Evolutionary conservation across 2,329 filamentous ascomycete species (phyloP), one percentile per base, ranked within the genome.

Genomic region (Ophiostoma montium): DNA sequence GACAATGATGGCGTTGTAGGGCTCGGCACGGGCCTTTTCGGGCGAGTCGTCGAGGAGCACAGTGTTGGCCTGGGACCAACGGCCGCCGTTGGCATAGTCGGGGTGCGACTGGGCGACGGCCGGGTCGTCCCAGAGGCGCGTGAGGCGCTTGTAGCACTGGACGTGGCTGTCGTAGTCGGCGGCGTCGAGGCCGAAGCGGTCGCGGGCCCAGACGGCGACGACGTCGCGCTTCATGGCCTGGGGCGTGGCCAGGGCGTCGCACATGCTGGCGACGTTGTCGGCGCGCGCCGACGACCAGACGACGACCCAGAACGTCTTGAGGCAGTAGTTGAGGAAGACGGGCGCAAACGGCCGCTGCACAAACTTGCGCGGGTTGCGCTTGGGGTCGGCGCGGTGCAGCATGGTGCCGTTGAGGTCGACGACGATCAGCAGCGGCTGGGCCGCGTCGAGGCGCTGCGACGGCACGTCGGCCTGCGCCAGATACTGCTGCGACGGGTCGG

Each of bases 321-420:
- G 72, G 56, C 89, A 76, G 62, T 88, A 86, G 27, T 72, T 60
- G 3, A 96, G 67, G 63, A 98, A 95, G 0, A 67, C 56, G 3
- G 67, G 58, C 1, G 92, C 74, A 54, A 80, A 72, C 0, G 85
- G 85, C 1, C 92, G 82, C 55, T 73, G 66, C 39, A 79, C 65
- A 61, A 88, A 85, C 38, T 63, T 61, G 10, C 69, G 72, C 3
- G 71, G 69, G 4, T 31, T 11, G 2, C 65, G 59, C 23, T 61
- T 62, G 42, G 69, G 68, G 47, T 69, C 70, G 9, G 79, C 81
- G 5, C 92, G 83, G 65, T 76, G 73, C 33, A 96, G 74, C 1
- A 98, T 72, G 0, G 90, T 95, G 54, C 92, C 92, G 63, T 96
- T 98, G 35, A 98, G 76, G 65, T 98, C 92, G 53, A 96, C 76